Evolutionary conservation across 352 stramenopile species (phyloP).

Genomic region (Phytophthora cactorum): DNA sequence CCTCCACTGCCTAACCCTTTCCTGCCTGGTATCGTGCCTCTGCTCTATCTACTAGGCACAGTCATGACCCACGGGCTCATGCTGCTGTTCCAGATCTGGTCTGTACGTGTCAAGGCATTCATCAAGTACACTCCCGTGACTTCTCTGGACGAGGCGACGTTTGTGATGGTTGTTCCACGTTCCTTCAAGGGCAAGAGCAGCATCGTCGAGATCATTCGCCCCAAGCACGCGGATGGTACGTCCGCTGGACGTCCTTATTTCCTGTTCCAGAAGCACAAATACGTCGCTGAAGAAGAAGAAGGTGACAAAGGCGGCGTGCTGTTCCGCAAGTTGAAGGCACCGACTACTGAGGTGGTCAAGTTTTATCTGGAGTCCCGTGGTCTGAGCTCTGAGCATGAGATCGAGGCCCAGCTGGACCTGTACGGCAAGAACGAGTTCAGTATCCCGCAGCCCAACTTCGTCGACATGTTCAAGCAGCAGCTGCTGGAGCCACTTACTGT

Average conservation of each 20-base stretch:
- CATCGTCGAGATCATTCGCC: conserved; percentile 72
- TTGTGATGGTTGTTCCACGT: conserved; percentile 83
- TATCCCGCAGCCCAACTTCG: conserved; percentile 95
- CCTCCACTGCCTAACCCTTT: conserved; percentile 91
- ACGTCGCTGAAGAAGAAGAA: conserved; percentile 68
- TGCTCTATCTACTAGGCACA: conserved; percentile 86
- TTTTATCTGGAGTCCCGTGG: conserved; percentile 67
- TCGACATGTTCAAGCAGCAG: conserved; percentile 97
- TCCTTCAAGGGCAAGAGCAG: conserved; percentile 90
- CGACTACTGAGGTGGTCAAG: conserved; percentile 63
- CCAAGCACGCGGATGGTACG: conserved; percentile 38
- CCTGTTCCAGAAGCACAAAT: conserved; percentile 92
- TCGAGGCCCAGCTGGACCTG: conserved; percentile 61
- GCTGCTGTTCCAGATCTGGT: conserved; percentile 91
- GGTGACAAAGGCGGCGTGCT: conserved; percentile 69
- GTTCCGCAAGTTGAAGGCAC: conserved; percentile 82
- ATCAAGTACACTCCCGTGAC: conserved; percentile 87
- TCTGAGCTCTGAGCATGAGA: conserved; percentile 48
- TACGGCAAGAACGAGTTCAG: conserved; percentile 94
- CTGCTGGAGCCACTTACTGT: conserved; percentile 98
- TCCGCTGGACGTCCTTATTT: conserved; percentile 69
- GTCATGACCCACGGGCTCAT: conserved; percentile 87
- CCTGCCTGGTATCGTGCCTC: conserved; percentile 87
- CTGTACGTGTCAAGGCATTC: conserved; percentile 74
- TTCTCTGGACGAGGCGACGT: conserved; percentile 66